Evolutionary conservation across 2,329 filamentous ascomycete genomes (phyloP).

Genomic region (Microcera coccophila): DNA sequence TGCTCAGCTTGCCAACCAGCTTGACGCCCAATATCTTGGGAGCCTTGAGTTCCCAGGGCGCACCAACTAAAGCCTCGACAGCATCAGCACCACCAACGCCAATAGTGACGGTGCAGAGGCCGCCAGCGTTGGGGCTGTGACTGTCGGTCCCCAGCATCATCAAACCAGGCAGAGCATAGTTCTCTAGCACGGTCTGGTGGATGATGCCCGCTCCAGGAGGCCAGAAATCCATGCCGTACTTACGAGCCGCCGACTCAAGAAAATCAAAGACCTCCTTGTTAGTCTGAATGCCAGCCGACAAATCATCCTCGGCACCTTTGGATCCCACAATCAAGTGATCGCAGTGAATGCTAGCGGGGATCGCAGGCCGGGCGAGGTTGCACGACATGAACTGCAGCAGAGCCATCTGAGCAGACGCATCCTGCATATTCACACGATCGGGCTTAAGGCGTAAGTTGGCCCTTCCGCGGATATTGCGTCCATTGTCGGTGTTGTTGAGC

Average conservation of each 20-base stretch:
- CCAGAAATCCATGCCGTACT: conserved; percentile 95
- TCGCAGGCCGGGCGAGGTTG: conserved; percentile 80
- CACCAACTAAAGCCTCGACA: conserved; percentile 92
- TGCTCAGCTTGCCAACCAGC: conserved; percentile 76
- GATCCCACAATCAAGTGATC: conserved; percentile 98
- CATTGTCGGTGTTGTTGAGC: conserved; percentile 76
- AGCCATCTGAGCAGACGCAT: conserved; percentile 98
- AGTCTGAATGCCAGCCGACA: conserved; percentile 77
- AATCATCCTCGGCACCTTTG: conserved; percentile 80
- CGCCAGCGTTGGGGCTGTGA: conserved; percentile 96
- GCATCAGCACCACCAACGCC: conserved; percentile 96
- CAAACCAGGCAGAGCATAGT: conserved; percentile 92
- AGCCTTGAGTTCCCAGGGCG: conserved; percentile 96
- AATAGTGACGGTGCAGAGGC: conserved; percentile 88
- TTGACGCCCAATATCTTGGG: conserved; percentile 85
- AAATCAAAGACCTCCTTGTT: conserved; percentile 99
- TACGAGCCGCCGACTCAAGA: conserved; percentile 84
- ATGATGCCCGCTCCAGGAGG: conserved; percentile 91
- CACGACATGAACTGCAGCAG: conserved; percentile 98
- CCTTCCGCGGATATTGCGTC: conserved; percentile 75
- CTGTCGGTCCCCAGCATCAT: conserved; percentile 99
- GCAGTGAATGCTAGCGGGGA: conserved; percentile 96
- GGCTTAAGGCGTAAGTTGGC: conserved; percentile 96
- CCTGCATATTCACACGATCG: conserved; percentile 97
- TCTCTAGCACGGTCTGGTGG: conserved; percentile 96